Base-by-base conservation (phyloP, 441 rosid species). In the Pelargonium fulgidum region DNA sequence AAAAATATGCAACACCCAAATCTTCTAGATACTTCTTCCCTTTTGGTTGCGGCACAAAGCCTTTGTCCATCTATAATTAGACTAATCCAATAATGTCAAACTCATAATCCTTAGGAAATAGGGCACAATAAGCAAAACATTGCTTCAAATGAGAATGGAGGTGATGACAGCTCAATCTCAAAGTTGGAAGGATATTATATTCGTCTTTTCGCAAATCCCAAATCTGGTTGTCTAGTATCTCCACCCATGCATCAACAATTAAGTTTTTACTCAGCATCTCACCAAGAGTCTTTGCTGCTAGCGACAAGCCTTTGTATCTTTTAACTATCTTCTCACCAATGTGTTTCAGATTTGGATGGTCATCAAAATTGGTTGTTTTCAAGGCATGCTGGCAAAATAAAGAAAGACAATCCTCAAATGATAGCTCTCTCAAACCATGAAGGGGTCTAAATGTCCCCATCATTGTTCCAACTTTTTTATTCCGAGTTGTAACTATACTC, bases 61-160 rank as follows among this genome's bases (percentile, higher is more conserved):
- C 72, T 45, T 24, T 68, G 4, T 63, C 66, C 69, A 71, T 75
- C 39, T 72, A 75, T n/a, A 67, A 68, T 1, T 13, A 16, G 19
- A 75, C 47, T 13, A 71, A 42, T 1, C 5, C 0, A 1, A 24
- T 41, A 33, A 5, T 66, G 0, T 0, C 0, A 20, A 70, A 17
- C 0, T 0, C 12, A 12, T 47, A 50, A 3, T 67, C 65, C 3
- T 75, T 67, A 0, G 75, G 75, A 12, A 26, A 26, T 0, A 26
- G 2, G 33, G 33, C 2, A 26, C 2, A 26, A 26, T 26, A 26
- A 26, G 3, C 33, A 8, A 71, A 71, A 2, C 72, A 70, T 4
- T 36, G 33, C 33, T 26, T 26, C 33, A 26, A 26, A 26, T 26
- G 33, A 3, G 33, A 26, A 26, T 2, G 33, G 33, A 26, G 33